Percentiles rank a stretch among this genome's conserved stretches.
Evolutionary conservation across 495 filamentous ascomycete genomes (phyloP).

Genomic region (Penicillium paradoxum): DNA sequence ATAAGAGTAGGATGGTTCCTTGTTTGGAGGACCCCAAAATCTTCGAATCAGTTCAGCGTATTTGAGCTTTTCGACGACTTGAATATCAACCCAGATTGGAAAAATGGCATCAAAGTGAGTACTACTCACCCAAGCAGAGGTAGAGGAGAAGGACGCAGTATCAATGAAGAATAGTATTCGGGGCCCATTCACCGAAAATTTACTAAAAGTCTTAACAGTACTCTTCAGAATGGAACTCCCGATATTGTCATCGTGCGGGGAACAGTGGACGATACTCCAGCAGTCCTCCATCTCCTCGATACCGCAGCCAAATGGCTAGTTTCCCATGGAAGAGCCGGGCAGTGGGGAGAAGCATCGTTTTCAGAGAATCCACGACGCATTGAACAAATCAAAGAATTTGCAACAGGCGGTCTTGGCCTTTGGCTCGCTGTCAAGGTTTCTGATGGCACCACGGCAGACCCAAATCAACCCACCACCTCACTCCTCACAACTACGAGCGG

Average conservation of each 20-base stretch:
- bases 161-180: not conserved
- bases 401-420: slow-evolving; percentile 10
- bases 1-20: not conserved
- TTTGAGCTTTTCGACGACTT: not conserved
- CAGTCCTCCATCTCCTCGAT: slow-evolving; percentile 13
- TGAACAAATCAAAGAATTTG: slow-evolving; percentile 13
- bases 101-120: slow-evolving; percentile 13
- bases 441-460: not conserved
- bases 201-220: slow-evolving; percentile 3
- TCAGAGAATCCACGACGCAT: slow-evolving; percentile 9
- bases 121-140: not conserved
- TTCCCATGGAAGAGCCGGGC: slow-evolving; percentile 7
- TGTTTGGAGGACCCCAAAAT: not conserved
- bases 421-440: slow-evolving; percentile 13
- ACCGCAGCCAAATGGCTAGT: slow-evolving; percentile 14
- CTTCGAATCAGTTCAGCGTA: not conserved
- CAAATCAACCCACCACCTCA: not conserved
- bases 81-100: slow-evolving; percentile 6
- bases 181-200: not conserved
- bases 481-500: not conserved
- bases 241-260: slow-evolving; percentile 9
- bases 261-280: slow-evolving; percentile 6
- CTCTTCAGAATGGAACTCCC: not conserved
- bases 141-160: not conserved
- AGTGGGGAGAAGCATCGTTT: slow-evolving; percentile 14